Base-by-base conservation (phyloP, 2,329 filamentous ascomycete species). In the Ramichloridium luteum region DNA sequence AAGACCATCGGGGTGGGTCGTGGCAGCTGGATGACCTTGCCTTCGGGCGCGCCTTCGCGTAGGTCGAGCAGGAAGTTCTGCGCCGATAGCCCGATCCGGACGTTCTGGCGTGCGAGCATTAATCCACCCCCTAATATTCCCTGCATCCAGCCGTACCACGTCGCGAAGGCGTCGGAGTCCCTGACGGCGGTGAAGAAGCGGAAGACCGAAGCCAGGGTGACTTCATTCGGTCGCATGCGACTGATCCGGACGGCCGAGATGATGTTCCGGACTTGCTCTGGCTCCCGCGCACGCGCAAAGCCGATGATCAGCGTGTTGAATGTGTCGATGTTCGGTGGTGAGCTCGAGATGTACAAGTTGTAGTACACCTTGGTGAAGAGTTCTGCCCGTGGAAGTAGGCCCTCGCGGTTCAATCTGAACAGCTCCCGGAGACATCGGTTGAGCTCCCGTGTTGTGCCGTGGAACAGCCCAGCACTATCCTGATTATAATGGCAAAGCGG, bases 221-320 rank as follows among this genome's bases (percentile, higher is more conserved):
- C 49, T 39, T 67, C 64, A 36, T 67, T 66, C 0, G 59, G 57
- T 1, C 64, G 56, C 9, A 63, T 53, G 20, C 20, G 20, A 23
- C 8, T 8, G n/a, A 23, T 23, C 8, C n/a, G 8, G 8, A 23
- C n/a, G n/a, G 20, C 20, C 8, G 20, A 26, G 18, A 2, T 14
- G 10, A 11, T 16, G 16, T 8, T 25, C n/a, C 20, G 20, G n/a
- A 23, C 20, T 23, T 23, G 20, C 20, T 23, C 20, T 13, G 22
- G 30, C 16, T 40, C 17, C 9, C 42, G 29, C 2, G 34, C 23
- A 6, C 31, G 30, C 31, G 68, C 64, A 30, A 88, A 74, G n/a
- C 71, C 70, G n/a, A 70, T 53, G 3, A 88, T 67, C 15, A 90
- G 63, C 9, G 68, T 66, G 48, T 85, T 85, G 58, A 76, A 83